Evolutionary conservation across 1,139 yeast genomes (phyloP), one percentile per base, ranked within the genome.

Genomic region (Zhuliangozyma blackwelliae): DNA sequence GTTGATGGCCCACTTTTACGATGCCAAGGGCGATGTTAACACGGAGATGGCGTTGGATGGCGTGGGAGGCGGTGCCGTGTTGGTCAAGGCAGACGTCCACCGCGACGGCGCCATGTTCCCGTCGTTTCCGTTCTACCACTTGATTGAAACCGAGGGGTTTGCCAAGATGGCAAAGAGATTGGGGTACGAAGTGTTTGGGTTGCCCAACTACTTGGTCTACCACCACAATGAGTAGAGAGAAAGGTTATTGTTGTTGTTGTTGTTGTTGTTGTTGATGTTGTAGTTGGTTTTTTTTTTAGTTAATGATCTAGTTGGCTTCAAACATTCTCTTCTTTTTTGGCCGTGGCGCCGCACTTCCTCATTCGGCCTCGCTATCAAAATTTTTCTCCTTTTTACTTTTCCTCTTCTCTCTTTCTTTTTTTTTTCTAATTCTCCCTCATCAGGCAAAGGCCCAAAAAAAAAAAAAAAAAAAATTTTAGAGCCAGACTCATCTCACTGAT

Each of bases 41-140:
- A 73, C 80, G 5, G 84, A 79, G 55, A 82, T 90, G 84, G 77
- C 79, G 28, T 71, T 92, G 43, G 98, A 92, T 59, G 98, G 98
- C 58, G 97, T 92, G 41, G 98, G 98, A 39, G 97, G 92, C 43
- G 96, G 97, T 25, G 95, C 97, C 31, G 81, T 95, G 27, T 61
- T 92, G 63, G 98, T 92, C 27, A 88, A 90, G 59, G 96, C 97
- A 8, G 97, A 89, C 49, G 98, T 92, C 40, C 98, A 92, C 63
- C 77, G 98, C 58, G 98, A 92, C 59, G 98, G 98, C 36, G 97
- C 97, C 40, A 90, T 90, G 97, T 92, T 92, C 77, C 98, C 98
- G 13, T 86, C 95, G 29, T 92, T 92, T 77, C 94, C 98, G 43
- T 92, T 92, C 69, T 90, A 92, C 61, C 96, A 92, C 57, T 73